Conservation (phyloP, 352 stramenopile genomes). For the Paralagenidium karlingii region DNA sequence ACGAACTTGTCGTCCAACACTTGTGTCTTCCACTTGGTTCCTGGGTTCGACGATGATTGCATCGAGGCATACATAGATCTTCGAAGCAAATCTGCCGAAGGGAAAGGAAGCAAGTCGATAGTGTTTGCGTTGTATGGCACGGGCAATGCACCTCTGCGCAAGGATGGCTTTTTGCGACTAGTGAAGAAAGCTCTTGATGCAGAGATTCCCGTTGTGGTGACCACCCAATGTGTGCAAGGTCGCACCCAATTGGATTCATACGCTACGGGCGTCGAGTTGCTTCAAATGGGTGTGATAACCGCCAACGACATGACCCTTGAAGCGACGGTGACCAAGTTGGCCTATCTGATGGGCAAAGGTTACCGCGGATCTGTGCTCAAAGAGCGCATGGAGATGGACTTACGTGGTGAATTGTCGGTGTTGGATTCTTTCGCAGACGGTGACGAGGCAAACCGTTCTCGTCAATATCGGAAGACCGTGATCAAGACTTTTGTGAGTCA, state of each 20-base stretch:
- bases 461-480: constrained; percentile 60
- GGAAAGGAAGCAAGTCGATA: no score
- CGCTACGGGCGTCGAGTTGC: constrained; percentile 82
- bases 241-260: constrained; percentile 91
- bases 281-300: constrained; percentile 87
- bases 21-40: constrained; percentile 86
- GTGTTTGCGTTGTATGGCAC: constrained; percentile 95
- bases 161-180: constrained; percentile 81
- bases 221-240: constrained; percentile 91
- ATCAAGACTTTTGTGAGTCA: constrained; percentile 64
- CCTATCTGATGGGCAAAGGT: constrained; percentile 90
- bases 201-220: constrained; percentile 86
- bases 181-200: constrained; percentile 63
- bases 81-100: constrained; percentile 30
- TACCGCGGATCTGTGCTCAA: constrained; percentile 50
- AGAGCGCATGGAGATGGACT: constrained; percentile 69
- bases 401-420: constrained; percentile 71
- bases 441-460: constrained; percentile 45
- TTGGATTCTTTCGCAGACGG: constrained; percentile 46
- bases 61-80: constrained; percentile 65
- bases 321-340: constrained; percentile 87
- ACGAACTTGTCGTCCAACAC: constrained; percentile 88
- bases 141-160: constrained; percentile 87
- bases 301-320: constrained; percentile 95
- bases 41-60: constrained; percentile 78